A percentile compares a stretch with the other conserved stretches of the same genome.
Conservation (phyloP, 345 rosid species). For the Populus deltoides region DNA sequence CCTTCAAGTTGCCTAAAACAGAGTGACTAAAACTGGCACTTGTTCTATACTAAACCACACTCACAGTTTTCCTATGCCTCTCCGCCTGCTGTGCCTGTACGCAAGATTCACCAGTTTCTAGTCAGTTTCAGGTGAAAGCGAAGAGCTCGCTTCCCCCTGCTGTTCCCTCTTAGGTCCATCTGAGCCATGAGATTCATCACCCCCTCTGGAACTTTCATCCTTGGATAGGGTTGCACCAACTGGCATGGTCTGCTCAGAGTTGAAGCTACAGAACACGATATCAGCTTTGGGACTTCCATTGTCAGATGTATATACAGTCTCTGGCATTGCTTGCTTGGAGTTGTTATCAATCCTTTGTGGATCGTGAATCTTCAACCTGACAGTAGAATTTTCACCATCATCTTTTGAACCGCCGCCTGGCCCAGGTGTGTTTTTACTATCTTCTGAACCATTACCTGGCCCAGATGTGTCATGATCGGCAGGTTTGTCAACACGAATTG, state of each 20-base stretch:
- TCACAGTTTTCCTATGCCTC: not conserved
- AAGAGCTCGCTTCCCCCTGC: not conserved
- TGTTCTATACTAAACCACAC: not conserved
- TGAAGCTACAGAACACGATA: not conserved
- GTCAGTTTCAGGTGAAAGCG: not conserved
- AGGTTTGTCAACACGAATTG: not conserved
- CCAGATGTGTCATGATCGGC: not conserved
- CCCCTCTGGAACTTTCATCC: not conserved
- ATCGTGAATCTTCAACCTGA: slow-evolving; percentile 2
- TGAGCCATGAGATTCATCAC: not conserved
- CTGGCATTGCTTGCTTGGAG: slow-evolving; percentile 3
- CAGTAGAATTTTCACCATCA: not conserved
- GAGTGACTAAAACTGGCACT: not conserved
- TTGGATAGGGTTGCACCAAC: not conserved
- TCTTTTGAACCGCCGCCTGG: not conserved
- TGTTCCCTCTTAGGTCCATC: not conserved
- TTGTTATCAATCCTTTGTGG: not conserved
- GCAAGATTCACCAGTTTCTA: not conserved
- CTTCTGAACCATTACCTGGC: not conserved
- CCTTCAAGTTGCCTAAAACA: not conserved
- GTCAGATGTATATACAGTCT: not conserved
- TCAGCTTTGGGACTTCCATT: not conserved
- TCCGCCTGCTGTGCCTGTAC: not conserved
- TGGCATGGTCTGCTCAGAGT: not conserved
- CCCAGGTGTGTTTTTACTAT: not conserved